Evolutionary conservation across 805 yeast species (phyloP), one percentile per base, ranked within the genome.

Genomic region (Starmerella asiatica): DNA sequence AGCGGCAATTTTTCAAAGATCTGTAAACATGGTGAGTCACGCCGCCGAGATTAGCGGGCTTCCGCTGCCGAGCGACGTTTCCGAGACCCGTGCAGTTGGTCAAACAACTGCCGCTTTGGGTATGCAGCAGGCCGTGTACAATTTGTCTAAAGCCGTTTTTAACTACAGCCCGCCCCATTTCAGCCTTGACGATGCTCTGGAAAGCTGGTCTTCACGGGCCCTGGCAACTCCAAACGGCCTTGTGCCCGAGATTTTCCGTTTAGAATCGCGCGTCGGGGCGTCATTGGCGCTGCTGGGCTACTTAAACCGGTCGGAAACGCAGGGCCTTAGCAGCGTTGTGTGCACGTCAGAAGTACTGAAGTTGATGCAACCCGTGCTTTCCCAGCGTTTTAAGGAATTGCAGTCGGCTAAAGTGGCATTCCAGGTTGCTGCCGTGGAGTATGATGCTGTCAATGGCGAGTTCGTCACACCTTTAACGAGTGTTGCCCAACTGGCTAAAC

Each of bases 231-330:
- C 23, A 29, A 78, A 79, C 55, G 63, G 72, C 12, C 54, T 59
- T 34, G 72, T 76, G 39, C 91, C 93, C 21, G 65, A 65, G 39
- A 59, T 78, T 49, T 65, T 73, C 54, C 63, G 53, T 37, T 51
- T 59, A 38, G 84, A 85, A 54, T 71, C 82, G 41, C 75, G 94
- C 57, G 65, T 79, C 2, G 96, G 95, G 52, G 91, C 94, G 24
- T 82, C 88, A 34, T 69, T 75, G 46, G 71, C 81, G 21, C 69
- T 88, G 34, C 63, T 81, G 37, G 96, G 95, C 29, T 86, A 76
- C 61, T 37, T 47, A 14, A 20, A 16, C 18, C 29, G 26, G 35
- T 24, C 33, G 18, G 21, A 15, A 23, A 14, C 21, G 5, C 19
- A 19, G 12, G 40, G 43, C 11, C 39, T 39, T 6, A 44, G 69